Evolutionary conservation across 345 rosid genomes (phyloP), one percentile per base, ranked within the genome.

Genomic region (Ceriops decandra): DNA sequence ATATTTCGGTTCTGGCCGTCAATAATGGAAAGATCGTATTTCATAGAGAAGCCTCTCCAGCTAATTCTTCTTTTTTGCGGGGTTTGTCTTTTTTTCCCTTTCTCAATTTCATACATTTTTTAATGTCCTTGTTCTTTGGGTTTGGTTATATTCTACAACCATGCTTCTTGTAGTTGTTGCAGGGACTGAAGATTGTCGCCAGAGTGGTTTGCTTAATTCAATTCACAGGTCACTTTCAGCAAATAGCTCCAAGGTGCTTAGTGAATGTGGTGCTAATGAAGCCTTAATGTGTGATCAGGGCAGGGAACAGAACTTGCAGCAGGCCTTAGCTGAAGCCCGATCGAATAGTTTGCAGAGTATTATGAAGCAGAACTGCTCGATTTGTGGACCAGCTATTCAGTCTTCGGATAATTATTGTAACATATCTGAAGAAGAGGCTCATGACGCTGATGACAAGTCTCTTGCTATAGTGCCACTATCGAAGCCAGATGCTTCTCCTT

Each of bases 401-500:
- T 72, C 74, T 71, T 31, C 61, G 31, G 69, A 72, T 38, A 52
- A 65, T 51, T 73, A 59, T 60, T 60, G 73, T 63, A 36, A 67
- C 47, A 68, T 68, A 65, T 80, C 67, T 73, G 80, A 52, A 10
- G 70, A 74, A 62, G 77, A 70, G 27, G 62, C 68, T 53, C 10
- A 56, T 56, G 59, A 56, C 24, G 79, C 70, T 46, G 81, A 77
- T 68, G 80, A 77, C 47, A 69, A 79, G 21, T 81, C 85, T 24
- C 72, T 85, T 82, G 93, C 91, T 72, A 52, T 91, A 68, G 93
- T 91, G 32, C 83, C 87, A 42, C 78, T 81, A 63, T 75, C 80
- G 21, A 78, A 74, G 67, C 24, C 17, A 49, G 85, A 83, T 75
- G 79, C 65, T 32, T 42, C 65, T 32, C 42, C 86, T 52, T 56